Percentiles rank a stretch among this genome's conserved stretches.
These are phyloP conservation scores for Saccharum spontaneum DNA, from an alignment of 176 grass and related monocot genomes.

Conservation along the genomic window DNA sequence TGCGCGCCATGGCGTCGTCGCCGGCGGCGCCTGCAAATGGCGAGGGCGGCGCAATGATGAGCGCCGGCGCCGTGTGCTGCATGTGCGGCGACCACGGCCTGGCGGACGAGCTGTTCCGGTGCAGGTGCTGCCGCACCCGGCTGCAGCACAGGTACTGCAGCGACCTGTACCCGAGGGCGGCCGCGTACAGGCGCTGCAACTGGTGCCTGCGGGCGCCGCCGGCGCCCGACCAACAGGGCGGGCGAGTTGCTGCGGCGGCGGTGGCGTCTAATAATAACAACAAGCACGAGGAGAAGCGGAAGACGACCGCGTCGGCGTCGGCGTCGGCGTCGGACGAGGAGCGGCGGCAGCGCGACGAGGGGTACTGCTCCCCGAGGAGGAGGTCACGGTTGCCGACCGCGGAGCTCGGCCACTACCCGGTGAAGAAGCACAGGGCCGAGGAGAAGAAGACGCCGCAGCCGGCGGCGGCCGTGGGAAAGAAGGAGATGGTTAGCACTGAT, in stretches of 20 bases:
- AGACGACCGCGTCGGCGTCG: neutral
- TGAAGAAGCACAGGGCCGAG: conserved; percentile 54
- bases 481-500: neutral
- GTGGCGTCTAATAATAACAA: neutral
- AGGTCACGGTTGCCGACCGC: neutral
- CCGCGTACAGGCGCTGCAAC: conserved; percentile 71
- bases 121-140: conserved; percentile 68
- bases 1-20: conserved; percentile 2
- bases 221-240: no score
- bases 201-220: conserved; percentile 72
- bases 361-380: conserved; percentile 24
- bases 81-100: conserved; percentile 96
- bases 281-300: conserved; percentile 4
- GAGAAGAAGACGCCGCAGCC: neutral
- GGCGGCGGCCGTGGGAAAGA: neutral
- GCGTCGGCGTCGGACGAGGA: no score
- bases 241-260: no score
- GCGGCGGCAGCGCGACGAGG: neutral
- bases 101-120: conserved; percentile 66
- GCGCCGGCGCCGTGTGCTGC: conserved; percentile 62
- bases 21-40: neutral
- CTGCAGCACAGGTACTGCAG: conserved; percentile 97
- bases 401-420: conserved; percentile 35
- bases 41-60: neutral
- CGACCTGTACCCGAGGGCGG: conserved; percentile 71